Conservation (phyloP, 2,329 filamentous ascomycete genomes). For the Aspergillus udagawae region DNA sequence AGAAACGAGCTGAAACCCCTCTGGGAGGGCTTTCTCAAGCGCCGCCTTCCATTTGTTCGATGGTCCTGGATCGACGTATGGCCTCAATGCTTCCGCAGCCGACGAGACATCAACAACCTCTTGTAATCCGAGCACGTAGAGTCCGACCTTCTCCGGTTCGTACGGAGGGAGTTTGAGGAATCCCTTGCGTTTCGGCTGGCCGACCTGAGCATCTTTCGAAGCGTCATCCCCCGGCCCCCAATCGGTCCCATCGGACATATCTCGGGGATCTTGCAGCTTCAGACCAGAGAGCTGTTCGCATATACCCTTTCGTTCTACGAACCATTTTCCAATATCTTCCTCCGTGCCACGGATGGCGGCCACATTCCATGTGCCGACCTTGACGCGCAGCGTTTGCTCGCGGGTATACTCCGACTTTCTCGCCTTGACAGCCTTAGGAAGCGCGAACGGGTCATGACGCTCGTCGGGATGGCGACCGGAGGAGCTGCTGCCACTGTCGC, state of each 20-base stretch:
- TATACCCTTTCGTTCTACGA: conserved; percentile 70
- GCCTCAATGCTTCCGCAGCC: conserved; percentile 71
- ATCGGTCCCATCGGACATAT: conserved; percentile 12
- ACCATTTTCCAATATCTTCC: conserved; percentile 85
- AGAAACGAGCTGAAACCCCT: conserved; percentile 70
- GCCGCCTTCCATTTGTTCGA: conserved; percentile 77
- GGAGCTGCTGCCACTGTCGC: conserved; percentile 13
- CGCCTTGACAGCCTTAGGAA: conserved; percentile 61
- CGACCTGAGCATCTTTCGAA: conserved; percentile 26
- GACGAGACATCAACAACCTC: conserved; percentile 86
- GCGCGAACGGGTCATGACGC: conserved; percentile 35
- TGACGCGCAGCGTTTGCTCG: conserved; percentile 71
- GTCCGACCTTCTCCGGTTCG: conserved; percentile 62
- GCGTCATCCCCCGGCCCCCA: conserved; percentile 11
- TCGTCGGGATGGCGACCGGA: conserved; percentile 8
- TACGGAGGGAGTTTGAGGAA: conserved; percentile 36
- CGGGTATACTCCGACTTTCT: conserved; percentile 76
- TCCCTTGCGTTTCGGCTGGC: conserved; percentile 45
- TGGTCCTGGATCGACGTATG: conserved; percentile 68
- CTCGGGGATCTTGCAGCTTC: conserved; percentile 22
- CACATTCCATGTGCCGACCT: conserved; percentile 94
- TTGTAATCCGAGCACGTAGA: conserved; percentile 88
- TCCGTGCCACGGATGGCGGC: conserved; percentile 80
- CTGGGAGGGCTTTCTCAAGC: conserved; percentile 68
- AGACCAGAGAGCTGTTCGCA: conserved; percentile 60